A percentile compares a stretch with the other conserved stretches of the same genome.
These are phyloP conservation scores for Tetrastigma voinierianum DNA, from an alignment of 164 flowering plant genomes.

Conservation along the genomic window DNA sequence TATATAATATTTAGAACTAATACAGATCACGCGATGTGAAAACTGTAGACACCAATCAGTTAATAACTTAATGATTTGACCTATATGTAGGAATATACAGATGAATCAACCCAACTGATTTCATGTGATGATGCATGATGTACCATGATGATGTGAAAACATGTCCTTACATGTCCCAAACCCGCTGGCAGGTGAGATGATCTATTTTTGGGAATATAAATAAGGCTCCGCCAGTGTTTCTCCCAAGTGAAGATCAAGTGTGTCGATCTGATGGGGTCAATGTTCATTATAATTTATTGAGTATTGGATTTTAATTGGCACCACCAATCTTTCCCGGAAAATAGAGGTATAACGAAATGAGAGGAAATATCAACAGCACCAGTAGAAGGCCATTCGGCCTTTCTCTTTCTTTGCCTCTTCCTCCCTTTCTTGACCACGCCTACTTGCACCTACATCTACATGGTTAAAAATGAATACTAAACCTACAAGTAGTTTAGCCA, in stretches of 20 bases:
- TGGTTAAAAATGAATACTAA: neutral
- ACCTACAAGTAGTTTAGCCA: neutral
- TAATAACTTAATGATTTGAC: too few relatives aligned
- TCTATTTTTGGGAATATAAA: slow-evolving; percentile 4
- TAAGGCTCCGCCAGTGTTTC: neutral
- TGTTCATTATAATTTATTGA: neutral
- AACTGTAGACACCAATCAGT: too few relatives aligned
- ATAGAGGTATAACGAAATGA: too few relatives aligned
- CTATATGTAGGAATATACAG: too few relatives aligned
- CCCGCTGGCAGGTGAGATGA: slow-evolving; percentile 1
- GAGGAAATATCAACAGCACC: neutral
- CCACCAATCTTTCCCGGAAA: too few relatives aligned
- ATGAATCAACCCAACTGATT: too few relatives aligned
- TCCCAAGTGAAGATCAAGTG: neutral
- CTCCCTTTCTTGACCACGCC: neutral
- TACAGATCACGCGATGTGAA: too few relatives aligned
- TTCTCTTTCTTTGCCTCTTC: neutral
- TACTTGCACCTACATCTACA: neutral
- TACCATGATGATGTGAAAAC: neutral
- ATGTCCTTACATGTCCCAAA: neutral
- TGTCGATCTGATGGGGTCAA: neutral
- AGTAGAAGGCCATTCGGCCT: neutral
- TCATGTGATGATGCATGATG: neutral
- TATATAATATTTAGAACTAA: too few relatives aligned
- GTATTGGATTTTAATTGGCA: neutral